These are phyloP conservation scores for Kwoniella mangroviensis DNA, from an alignment of 768 basidiomycete genomes.

Conservation along the genomic window DNA sequence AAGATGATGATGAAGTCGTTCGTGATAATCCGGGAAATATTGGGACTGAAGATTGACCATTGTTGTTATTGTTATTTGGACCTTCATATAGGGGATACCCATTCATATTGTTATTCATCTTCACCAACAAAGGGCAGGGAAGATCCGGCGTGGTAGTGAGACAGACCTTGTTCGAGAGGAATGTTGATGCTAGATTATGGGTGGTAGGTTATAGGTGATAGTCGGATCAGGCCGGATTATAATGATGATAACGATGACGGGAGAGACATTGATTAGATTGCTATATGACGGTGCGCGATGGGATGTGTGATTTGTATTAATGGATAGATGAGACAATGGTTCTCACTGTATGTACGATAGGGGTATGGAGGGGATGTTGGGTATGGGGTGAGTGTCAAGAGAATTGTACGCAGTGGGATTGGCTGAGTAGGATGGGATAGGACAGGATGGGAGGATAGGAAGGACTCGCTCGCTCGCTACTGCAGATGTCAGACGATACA, in stretches of 20 bases:
- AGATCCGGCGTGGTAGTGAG: not conserved
- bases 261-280: constrained; percentile 10
- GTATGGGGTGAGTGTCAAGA: not conserved
- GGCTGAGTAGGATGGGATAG: not conserved
- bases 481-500: not conserved
- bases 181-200: not conserved
- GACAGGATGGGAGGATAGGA: not conserved
- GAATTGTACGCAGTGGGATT: not conserved
- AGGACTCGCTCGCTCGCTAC: not conserved
- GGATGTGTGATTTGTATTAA: constrained; percentile 9
- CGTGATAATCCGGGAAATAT: constrained; percentile 7
- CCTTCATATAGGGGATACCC: constrained; percentile 11
- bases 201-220: not conserved
- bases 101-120: constrained; percentile 10
- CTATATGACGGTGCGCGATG: not conserved
- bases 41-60: constrained; percentile 9
- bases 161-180: not conserved
- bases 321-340: not conserved
- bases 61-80: constrained; percentile 5
- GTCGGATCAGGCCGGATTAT: constrained; percentile 17
- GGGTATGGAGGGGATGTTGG: not conserved
- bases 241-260: not conserved
- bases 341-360: not conserved
- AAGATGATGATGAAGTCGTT: constrained; percentile 17
- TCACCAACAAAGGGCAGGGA: not conserved